phyloP scores from a whole-genome alignment of 1,139 yeast species.

The Hemisphaericaspora lyxosophila region DNA sequence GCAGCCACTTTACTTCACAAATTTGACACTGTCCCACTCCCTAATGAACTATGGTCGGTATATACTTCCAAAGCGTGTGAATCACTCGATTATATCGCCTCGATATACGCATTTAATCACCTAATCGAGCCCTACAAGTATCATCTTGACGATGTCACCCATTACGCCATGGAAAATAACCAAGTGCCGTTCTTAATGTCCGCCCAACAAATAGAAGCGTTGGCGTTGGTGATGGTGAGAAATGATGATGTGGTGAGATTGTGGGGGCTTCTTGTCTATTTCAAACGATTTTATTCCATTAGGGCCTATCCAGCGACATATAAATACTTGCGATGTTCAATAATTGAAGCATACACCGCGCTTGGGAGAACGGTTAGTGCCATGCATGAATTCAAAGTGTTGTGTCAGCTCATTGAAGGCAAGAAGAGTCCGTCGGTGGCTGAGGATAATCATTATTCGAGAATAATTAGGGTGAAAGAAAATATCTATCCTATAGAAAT shows the following conservation, averaged over 20 bases:
- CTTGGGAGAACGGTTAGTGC: conserved; percentile 25
- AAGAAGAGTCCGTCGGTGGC: too few relatives aligned
- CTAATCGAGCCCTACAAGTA: conserved; percentile 28
- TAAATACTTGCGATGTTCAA: conserved; percentile 25
- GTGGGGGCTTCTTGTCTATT: conserved; percentile 33
- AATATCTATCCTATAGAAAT: too few relatives aligned
- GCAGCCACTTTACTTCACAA: conserved; percentile 28
- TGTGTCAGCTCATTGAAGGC: conserved; percentile 16
- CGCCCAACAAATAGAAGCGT: conserved; percentile 23
- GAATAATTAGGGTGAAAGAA: too few relatives aligned
- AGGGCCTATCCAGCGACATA: conserved; percentile 29
- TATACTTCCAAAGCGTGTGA: conserved; percentile 27
- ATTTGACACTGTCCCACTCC: conserved; percentile 20
- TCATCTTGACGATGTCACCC: conserved; percentile 17
- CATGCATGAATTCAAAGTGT: conserved; percentile 24
- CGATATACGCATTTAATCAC: conserved; percentile 37
- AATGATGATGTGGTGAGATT: conserved; percentile 27
- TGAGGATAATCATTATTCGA: too few relatives aligned
- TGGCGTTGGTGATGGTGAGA: conserved; percentile 31
- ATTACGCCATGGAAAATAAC: conserved; percentile 21
- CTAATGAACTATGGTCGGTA: conserved; percentile 40
- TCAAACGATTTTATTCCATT: conserved; percentile 41
- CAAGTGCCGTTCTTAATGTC: conserved; percentile 34
- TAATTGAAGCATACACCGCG: conserved; percentile 34
- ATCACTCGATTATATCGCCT: conserved; percentile 31